Conservation (phyloP, 2,329 filamentous ascomycete species). For the Phoma sp. region DNA sequence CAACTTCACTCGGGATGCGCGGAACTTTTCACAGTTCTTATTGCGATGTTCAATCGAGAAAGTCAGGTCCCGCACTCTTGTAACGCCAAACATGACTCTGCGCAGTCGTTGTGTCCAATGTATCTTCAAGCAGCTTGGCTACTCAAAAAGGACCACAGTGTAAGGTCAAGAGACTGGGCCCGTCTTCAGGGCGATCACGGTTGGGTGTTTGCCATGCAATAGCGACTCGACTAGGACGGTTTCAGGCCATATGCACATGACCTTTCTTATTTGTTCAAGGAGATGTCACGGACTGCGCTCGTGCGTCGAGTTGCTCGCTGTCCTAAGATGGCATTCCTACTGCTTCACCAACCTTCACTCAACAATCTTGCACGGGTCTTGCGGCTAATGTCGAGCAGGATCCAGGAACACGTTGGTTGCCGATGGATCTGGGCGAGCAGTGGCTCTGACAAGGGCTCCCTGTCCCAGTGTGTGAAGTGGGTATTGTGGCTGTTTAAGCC, state of each 20-base stretch:
- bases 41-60: neutral
- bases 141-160: neutral
- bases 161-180: neutral
- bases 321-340: neutral
- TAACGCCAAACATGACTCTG: neutral
- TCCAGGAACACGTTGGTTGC: constrained; percentile 34
- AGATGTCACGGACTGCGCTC: neutral
- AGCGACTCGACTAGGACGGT: neutral
- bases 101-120: neutral
- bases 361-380: constrained; percentile 21
- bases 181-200: neutral
- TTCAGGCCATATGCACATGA: neutral
- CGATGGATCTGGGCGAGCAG: constrained; percentile 30
- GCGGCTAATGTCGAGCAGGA: constrained; percentile 24
- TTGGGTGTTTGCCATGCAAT: neutral
- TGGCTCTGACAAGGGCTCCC: constrained; percentile 38
- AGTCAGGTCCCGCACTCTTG: neutral
- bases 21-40: constrained; percentile 4
- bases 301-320: neutral
- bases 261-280: neutral
- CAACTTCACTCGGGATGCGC: constrained; percentile 30
- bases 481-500: constrained; percentile 33
- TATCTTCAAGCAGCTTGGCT: neutral
- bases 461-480: constrained; percentile 26
- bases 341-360: constrained; percentile 2